These are phyloP conservation scores for Pyrrhoderma lamaoense DNA, from an alignment of 1,284 basidiomycete species.

Conservation along the genomic window DNA sequence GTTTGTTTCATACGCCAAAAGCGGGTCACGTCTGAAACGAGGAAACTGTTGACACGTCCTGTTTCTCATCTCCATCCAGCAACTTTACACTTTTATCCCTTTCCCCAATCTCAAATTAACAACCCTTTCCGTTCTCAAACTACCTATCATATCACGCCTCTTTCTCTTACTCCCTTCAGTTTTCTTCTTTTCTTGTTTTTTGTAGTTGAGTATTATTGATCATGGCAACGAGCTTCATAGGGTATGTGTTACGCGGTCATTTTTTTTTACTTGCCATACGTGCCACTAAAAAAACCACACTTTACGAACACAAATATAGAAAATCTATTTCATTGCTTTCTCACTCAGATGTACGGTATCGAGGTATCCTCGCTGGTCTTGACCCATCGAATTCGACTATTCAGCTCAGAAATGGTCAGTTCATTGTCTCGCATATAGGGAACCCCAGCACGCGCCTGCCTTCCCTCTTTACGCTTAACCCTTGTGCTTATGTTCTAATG, in stretches of 20 bases:
- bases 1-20: too few relatives aligned
- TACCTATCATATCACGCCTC: too few relatives aligned
- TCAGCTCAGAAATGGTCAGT: constrained; percentile 75
- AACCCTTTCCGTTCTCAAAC: not conserved
- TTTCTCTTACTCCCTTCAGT: not conserved
- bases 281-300: constrained; percentile 13
- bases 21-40: too few relatives aligned
- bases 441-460: constrained; percentile 2
- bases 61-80: too few relatives aligned
- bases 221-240: constrained; percentile 71
- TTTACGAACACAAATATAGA: constrained; percentile 33
- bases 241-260: constrained; percentile 33
- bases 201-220: constrained; percentile 16
- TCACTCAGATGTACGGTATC: constrained; percentile 85
- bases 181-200: constrained; percentile 18
- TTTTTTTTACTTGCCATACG: not conserved
- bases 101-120: not conserved
- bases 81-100: not conserved
- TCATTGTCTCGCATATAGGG: not conserved
- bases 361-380: constrained; percentile 79
- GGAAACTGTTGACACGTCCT: too few relatives aligned
- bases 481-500: too few relatives aligned
- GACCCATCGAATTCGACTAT: constrained; percentile 80
- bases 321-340: constrained; percentile 88
- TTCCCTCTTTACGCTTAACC: too few relatives aligned